phyloP scores from a whole-genome alignment of 208 protist genomes.

The Acanthamoeba lenticulata region DNA sequence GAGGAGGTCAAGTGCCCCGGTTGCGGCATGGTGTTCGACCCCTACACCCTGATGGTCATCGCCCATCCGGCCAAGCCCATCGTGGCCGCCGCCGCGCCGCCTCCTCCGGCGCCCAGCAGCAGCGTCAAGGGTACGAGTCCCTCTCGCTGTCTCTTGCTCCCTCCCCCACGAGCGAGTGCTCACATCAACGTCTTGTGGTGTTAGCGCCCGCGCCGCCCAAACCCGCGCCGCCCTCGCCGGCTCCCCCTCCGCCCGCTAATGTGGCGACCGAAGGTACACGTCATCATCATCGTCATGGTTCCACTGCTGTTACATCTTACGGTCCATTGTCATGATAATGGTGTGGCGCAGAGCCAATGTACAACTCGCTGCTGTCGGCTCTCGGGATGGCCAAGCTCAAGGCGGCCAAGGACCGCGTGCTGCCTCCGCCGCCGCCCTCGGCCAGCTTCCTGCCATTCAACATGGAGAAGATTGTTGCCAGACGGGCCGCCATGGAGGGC shows the following conservation, averaged over 20 bases:
- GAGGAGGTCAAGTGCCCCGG: neutral
- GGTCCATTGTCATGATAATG: neutral
- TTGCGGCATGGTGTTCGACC: neutral
- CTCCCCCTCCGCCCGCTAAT: neutral
- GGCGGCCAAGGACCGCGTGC: neutral
- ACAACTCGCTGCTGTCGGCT: neutral
- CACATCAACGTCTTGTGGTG: neutral
- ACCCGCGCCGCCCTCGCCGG: neutral
- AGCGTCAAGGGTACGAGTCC: neutral
- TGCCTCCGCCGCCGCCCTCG: constrained; percentile 18
- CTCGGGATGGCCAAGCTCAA: constrained; percentile 29
- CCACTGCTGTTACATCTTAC: neutral
- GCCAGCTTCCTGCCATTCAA: neutral
- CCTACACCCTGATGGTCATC: neutral
- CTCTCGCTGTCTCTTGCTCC: neutral
- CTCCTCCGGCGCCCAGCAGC: neutral
- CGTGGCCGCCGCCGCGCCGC: neutral
- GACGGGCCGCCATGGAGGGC: neutral
- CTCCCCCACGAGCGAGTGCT: neutral
- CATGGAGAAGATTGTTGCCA: constrained; percentile 30
- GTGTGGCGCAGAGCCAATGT: neutral
- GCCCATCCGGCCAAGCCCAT: neutral
- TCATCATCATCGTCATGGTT: too few relatives aligned
- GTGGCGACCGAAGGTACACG: neutral
- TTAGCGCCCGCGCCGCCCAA: neutral